These are phyloP conservation scores for Chaetomiaceae sp. DNA, from an alignment of 2,329 filamentous ascomycete species.

Conservation along the genomic window DNA sequence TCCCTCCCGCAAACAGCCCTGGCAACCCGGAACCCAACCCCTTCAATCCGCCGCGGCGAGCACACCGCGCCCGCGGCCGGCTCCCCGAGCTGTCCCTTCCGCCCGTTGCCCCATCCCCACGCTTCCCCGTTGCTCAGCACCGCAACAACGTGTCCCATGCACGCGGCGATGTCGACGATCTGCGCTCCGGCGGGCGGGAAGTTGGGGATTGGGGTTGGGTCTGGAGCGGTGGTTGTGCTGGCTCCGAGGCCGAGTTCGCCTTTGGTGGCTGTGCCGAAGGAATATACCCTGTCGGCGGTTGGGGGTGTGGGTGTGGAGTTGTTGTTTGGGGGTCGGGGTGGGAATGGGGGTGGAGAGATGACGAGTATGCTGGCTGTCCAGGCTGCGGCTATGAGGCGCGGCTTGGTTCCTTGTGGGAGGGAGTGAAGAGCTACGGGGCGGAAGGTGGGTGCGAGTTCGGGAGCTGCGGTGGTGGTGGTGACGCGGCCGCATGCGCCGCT, in stretches of 20 bases:
- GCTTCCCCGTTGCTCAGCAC: constrained; percentile 70
- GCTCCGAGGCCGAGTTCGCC: constrained; percentile 67
- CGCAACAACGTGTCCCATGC: constrained; percentile 72
- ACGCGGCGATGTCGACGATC: constrained; percentile 63
- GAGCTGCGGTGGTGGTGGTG: constrained; percentile 17
- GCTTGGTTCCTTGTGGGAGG: constrained; percentile 10
- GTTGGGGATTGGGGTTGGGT: constrained; percentile 46
- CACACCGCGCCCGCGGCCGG: constrained; percentile 47
- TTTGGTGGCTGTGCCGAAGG: constrained; percentile 61
- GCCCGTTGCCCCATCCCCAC: constrained; percentile 83
- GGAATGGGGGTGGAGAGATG: constrained; percentile 42
- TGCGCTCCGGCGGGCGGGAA: constrained; percentile 59
- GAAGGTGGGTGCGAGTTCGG: constrained; percentile 32
- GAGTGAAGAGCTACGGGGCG: constrained; percentile 33
- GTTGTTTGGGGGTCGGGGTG: no score
- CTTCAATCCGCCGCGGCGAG: constrained; percentile 56
- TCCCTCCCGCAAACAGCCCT: constrained; percentile 76
- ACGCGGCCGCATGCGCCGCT: constrained; percentile 49
- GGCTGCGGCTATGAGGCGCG: constrained; percentile 59
- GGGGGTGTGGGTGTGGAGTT: no score
- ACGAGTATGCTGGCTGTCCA: constrained; percentile 68
- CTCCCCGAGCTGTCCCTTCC: constrained; percentile 77
- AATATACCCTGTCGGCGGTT: constrained; percentile 53
- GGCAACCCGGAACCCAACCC: constrained; percentile 55
- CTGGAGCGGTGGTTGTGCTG: constrained; percentile 44